Percentiles rank a stretch among this genome's conserved stretches.
These are phyloP conservation scores for Onygenales sp. DNA, from an alignment of 2,329 filamentous ascomycete genomes.

Conservation along the genomic window DNA sequence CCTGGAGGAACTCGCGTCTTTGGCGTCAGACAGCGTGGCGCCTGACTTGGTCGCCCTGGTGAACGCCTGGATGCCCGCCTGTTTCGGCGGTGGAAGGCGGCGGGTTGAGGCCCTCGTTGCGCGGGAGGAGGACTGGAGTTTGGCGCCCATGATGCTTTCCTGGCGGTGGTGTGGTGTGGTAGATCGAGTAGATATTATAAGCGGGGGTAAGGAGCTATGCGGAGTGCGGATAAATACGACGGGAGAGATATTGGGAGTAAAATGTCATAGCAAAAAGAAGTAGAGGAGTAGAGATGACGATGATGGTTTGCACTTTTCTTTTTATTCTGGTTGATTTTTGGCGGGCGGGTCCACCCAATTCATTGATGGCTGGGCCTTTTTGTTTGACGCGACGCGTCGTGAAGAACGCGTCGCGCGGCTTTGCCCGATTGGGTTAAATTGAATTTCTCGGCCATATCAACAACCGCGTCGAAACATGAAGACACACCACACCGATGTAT, in stretches of 20 bases:
- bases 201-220: neutral
- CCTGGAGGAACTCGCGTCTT: slow-evolving; percentile 28
- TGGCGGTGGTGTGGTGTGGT: no score
- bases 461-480: neutral
- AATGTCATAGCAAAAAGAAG: neutral
- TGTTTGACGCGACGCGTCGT: neutral
- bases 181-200: neutral
- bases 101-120: slow-evolving; percentile 15
- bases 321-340: neutral
- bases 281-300: neutral
- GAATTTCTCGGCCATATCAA: neutral
- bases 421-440: neutral
- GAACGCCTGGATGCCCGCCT: slow-evolving; percentile 36
- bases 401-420: neutral
- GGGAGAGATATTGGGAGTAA: neutral
- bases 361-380: neutral
- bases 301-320: neutral
- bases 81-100: slow-evolving; percentile 21
- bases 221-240: neutral
- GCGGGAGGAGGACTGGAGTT: slow-evolving; percentile 17
- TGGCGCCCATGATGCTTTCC: slow-evolving; percentile 6
- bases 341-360: neutral
- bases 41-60: slow-evolving; percentile 36
- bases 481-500: no score
- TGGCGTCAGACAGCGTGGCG: slow-evolving; percentile 13